phyloP scores from a whole-genome alignment of 2,329 filamentous ascomycete species.

The Teratosphaeriaceae sp. region DNA sequence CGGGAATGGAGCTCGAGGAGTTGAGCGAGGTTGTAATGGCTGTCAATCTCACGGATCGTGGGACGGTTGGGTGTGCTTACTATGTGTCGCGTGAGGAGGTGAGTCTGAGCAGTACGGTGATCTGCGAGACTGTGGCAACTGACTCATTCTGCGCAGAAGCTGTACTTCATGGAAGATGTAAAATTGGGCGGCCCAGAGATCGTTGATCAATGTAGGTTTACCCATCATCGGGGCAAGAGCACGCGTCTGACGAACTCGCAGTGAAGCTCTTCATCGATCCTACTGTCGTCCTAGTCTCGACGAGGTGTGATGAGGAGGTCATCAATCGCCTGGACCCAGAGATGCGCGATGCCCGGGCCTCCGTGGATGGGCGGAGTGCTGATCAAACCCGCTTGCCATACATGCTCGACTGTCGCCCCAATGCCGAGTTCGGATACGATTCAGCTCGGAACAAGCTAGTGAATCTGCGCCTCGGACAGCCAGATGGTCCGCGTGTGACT shows the following conservation, averaged over 20 bases:
- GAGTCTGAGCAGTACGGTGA: too few species aligned
- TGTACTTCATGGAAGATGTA: conserved; percentile 74
- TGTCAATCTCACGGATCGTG: conserved; percentile 64
- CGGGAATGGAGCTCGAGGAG: conserved; percentile 34
- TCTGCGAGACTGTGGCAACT: too few species aligned
- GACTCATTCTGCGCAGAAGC: conserved; percentile 5
- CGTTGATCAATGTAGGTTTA: conserved; percentile 37
- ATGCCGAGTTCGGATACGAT: conserved; percentile 65
- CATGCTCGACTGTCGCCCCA: conserved; percentile 60
- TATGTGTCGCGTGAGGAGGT: conserved; percentile 62
- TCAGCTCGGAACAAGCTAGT: conserved; percentile 60
- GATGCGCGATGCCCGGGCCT: conserved; percentile 21
- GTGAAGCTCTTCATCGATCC: conserved; percentile 57
- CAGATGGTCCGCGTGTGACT: conserved; percentile 42
- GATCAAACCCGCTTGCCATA: conserved; percentile 51
- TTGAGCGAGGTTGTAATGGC: conserved; percentile 72
- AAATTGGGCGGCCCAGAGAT: conserved; percentile 61
- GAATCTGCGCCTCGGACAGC: conserved; percentile 48
- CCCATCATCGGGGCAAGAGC: background rate
- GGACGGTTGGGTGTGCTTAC: conserved; percentile 75
- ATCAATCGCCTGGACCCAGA: conserved; percentile 41
- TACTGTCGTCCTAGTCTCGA: conserved; percentile 53
- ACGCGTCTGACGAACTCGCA: conserved; percentile 24
- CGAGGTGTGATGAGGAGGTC: conserved; percentile 46
- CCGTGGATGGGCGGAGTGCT: conserved; percentile 22